Conservation (phyloP, 768 basidiomycete genomes). For the Boletus pseudo-olivaceus region DNA sequence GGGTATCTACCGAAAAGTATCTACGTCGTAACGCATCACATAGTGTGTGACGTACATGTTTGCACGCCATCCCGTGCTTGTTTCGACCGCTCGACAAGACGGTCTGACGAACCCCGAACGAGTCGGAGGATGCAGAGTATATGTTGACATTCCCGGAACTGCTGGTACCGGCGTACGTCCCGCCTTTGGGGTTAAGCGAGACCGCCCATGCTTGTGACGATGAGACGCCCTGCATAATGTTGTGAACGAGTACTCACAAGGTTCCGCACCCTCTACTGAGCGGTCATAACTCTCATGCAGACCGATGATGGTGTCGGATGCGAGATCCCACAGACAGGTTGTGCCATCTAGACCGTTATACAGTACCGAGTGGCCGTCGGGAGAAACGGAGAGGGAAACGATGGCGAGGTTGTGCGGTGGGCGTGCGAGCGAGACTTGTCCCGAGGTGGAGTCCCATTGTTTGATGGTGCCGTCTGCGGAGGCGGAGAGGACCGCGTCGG, state of each 20-base stretch:
- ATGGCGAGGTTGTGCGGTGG: slow-evolving; percentile 82
- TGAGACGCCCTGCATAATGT: not conserved
- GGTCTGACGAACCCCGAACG: slow-evolving; percentile 63
- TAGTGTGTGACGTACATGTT: slow-evolving; percentile 48
- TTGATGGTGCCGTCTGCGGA: slow-evolving; percentile 78
- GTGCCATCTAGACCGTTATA: slow-evolving; percentile 85
- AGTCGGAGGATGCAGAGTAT: slow-evolving; percentile 62
- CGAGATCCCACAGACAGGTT: slow-evolving; percentile 71
- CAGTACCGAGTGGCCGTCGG: slow-evolving; percentile 61
- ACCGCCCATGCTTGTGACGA: slow-evolving; percentile 69
- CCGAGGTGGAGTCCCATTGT: slow-evolving; percentile 66
- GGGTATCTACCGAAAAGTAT: not conserved
- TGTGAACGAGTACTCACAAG: slow-evolving; percentile 48
- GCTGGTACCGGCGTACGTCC: slow-evolving; percentile 72
- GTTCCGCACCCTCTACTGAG: slow-evolving; percentile 54
- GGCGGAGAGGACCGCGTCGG: slow-evolving; percentile 62
- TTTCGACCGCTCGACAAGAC: slow-evolving; percentile 62
- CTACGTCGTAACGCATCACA: not conserved
- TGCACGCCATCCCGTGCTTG: slow-evolving; percentile 76
- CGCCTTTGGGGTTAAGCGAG: slow-evolving; percentile 72
- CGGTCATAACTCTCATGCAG: slow-evolving; percentile 72
- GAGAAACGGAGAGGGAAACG: slow-evolving; percentile 71
- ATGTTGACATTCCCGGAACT: slow-evolving; percentile 68
- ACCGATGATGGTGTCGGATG: slow-evolving; percentile 55
- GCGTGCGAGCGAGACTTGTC: slow-evolving; percentile 57